Conservation (phyloP, 129 eudicot genomes). For the Apium graveolens region DNA sequence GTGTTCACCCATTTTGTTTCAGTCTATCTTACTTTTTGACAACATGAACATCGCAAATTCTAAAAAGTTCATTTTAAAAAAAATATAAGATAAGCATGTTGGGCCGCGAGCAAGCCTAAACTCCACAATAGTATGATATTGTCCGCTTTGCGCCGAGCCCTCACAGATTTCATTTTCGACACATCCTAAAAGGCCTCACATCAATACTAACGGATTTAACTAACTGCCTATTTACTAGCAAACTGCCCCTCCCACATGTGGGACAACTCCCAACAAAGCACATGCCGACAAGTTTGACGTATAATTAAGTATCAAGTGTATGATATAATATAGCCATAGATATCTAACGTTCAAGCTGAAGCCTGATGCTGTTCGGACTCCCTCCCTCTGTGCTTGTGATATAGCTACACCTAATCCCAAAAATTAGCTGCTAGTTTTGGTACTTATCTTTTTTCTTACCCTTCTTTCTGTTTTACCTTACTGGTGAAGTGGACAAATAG, state of each 20-base stretch:
- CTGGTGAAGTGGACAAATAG: background rate
- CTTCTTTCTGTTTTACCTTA: background rate
- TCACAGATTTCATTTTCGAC: too few species aligned
- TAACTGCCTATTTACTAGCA: too few species aligned
- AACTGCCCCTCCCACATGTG: too few species aligned
- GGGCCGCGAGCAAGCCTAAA: too few species aligned
- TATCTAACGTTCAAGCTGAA: background rate
- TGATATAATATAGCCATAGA: background rate
- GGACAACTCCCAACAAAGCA: too few species aligned
- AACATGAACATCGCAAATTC: background rate
- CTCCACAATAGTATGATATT: too few species aligned
- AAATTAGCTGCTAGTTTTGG: background rate
- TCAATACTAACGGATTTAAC: too few species aligned
- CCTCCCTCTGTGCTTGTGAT: background rate
- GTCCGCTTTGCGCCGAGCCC: too few species aligned
- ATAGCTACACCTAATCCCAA: background rate
- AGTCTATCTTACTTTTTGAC: background rate
- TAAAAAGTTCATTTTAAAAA: background rate
- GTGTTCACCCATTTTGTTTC: background rate
- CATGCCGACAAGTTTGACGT: background rate
- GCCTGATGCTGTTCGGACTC: background rate
- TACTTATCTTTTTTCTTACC: background rate
- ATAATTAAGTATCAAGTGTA: background rate
- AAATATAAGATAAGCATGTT: background rate
- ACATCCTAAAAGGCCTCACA: too few species aligned